Percentiles rank a stretch among this genome's conserved stretches.
Conservation (phyloP, 1,284 basidiomycete genomes). For the Cystobasidium pallidum region DNA sequence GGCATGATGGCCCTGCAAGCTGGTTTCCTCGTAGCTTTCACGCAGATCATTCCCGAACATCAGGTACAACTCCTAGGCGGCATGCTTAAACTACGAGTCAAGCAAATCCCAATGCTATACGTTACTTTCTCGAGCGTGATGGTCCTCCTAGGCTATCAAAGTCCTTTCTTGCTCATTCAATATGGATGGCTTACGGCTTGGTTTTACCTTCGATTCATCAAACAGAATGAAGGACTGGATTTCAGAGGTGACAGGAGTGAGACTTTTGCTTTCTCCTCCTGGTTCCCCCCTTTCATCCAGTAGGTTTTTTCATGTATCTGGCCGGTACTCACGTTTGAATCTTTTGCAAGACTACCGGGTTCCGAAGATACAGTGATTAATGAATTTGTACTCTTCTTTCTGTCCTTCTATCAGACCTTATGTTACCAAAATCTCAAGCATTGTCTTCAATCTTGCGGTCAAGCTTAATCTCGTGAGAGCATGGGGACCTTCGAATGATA, state of each 20-base stretch:
- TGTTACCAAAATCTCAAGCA: slow-evolving; percentile 69
- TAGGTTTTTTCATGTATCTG: slow-evolving; percentile 59
- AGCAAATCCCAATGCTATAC: slow-evolving; percentile 92
- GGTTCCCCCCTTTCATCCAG: slow-evolving; percentile 96
- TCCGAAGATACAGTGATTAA: background rate
- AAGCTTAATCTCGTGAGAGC: slow-evolving; percentile 73
- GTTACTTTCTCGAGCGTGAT: slow-evolving; percentile 87
- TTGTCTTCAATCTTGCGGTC: slow-evolving; percentile 67
- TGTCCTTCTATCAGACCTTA: slow-evolving; percentile 61
- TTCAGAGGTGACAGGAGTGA: slow-evolving; percentile 84
- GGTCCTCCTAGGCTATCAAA: slow-evolving; percentile 83
- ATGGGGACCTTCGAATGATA: slow-evolving; percentile 70
- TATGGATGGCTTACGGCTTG: slow-evolving; percentile 97
- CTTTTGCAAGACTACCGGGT: background rate
- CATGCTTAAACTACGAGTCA: slow-evolving; percentile 80
- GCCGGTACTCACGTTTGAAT: background rate
- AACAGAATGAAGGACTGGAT: slow-evolving; percentile 68
- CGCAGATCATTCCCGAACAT: slow-evolving; percentile 95
- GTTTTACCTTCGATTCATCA: slow-evolving; percentile 95
- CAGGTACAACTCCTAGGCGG: slow-evolving; percentile 86
- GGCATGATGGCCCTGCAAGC: slow-evolving; percentile 91
- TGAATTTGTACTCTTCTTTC: background rate
- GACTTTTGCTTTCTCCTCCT: slow-evolving; percentile 91
- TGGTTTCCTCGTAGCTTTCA: slow-evolving; percentile 90
- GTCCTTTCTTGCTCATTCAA: slow-evolving; percentile 94